A percentile compares a stretch with the other conserved stretches of the same genome.
Conservation (phyloP, 208 protist genomes). For the Angomonas ambiguus region DNA sequence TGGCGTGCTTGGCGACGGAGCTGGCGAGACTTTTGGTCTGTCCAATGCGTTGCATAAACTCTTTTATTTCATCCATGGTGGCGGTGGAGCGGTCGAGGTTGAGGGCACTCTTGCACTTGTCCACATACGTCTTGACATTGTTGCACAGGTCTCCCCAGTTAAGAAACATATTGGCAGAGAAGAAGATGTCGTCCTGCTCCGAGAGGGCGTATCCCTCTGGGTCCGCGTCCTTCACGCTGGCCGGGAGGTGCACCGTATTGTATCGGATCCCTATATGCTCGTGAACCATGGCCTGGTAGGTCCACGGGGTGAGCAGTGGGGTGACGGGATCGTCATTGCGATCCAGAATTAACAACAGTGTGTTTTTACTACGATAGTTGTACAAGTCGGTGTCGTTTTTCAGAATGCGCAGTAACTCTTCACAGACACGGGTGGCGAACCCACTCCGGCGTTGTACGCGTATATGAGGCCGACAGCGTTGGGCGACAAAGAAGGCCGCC, state of each 20-base stretch:
- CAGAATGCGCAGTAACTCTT: slow-evolving; percentile 64
- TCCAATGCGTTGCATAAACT: slow-evolving; percentile 82
- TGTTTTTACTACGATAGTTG: slow-evolving; percentile 71
- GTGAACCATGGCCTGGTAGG: slow-evolving; percentile 99
- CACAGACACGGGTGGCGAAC: slow-evolving; percentile 62
- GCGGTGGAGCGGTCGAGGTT: slow-evolving; percentile 76
- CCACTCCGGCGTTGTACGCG: slow-evolving; percentile 65
- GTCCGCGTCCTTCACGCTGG: slow-evolving; percentile 30
- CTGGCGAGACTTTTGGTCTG: slow-evolving; percentile 75
- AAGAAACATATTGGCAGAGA: slow-evolving; percentile 91
- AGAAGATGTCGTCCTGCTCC: slow-evolving; percentile 94
- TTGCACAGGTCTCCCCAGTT: slow-evolving; percentile 98
- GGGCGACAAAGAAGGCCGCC: slow-evolving; percentile 69
- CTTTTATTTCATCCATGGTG: slow-evolving; percentile 85
- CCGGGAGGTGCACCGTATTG: slow-evolving; percentile 81
- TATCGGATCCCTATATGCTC: slow-evolving; percentile 94
- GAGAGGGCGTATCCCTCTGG: slow-evolving; percentile 82
- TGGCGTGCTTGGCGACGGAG: slow-evolving; percentile 85
- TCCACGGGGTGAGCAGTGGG: slow-evolving; percentile 97
- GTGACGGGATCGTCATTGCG: slow-evolving; percentile 93
- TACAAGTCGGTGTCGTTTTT: slow-evolving; percentile 82
- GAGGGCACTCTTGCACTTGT: slow-evolving; percentile 87
- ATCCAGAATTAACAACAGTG: slow-evolving; percentile 75
- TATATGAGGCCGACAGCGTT: slow-evolving; percentile 56
- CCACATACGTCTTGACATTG: slow-evolving; percentile 92